Evolutionary conservation across 2,329 filamentous ascomycete species (phyloP), one percentile per base, ranked within the genome.

Genomic region (Fusarium lateritium): DNA sequence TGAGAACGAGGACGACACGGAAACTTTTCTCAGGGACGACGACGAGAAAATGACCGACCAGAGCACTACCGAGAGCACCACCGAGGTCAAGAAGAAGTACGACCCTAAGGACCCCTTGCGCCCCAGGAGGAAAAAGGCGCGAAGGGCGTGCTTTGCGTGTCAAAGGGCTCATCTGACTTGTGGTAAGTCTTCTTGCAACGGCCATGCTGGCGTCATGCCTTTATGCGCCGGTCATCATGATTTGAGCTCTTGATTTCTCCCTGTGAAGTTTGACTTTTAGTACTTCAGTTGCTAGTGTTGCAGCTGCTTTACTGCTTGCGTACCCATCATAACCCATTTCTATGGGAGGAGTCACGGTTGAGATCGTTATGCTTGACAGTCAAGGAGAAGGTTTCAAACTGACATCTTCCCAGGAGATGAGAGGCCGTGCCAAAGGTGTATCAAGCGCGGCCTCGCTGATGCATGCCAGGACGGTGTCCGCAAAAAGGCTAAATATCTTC

Each of bases 401-500:
- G 54, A 75, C 62, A 46, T 56, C 57, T 71, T 69, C 43, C 34
- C 55, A 98, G 96, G 95, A 75, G 96, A 99, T 79, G 95, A 99
- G 80, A 88, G 96, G 73, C 96, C 96, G 54, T 99, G 96, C 78
- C 89, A 94, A 76, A 87, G 96, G 76, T 99, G 96, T 79, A 94
- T 98, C 73, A 98, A 98, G 81, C 91, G 96, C 74, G 93, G 94
- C 45, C 88, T 98, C 22, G 92, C 94, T 75, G 94, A 97, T 78
- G 89, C 89, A 65, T 99, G 96, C 77, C 94, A 97, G 79, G 96
- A 99, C 77, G 96, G 96, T 55, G 94, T 98, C 52, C 92, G 96
- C 68, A 99, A 99, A 82, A 99, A 98, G 86, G 96, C 96, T 53
- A 99, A 99, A 80, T 99, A 99, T 79, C 92, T 99, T 58, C 94